These are phyloP conservation scores for Crucibulum laeve DNA, from an alignment of 768 basidiomycete species.

Conservation along the genomic window DNA sequence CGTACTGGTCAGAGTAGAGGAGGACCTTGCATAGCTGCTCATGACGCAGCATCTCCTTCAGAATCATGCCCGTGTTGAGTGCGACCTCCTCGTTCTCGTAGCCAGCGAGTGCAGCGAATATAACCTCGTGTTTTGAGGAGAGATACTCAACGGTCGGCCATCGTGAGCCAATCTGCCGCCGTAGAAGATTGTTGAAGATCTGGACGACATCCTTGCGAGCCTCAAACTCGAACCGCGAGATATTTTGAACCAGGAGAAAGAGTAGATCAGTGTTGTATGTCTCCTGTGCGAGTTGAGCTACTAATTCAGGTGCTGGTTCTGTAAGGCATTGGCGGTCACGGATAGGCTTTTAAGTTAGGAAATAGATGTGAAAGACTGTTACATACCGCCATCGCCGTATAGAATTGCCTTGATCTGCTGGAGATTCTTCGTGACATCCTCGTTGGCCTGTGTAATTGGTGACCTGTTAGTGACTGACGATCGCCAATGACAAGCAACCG, in stretches of 20 bases:
- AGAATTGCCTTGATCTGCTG: slow-evolving; percentile 88
- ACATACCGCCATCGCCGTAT: slow-evolving; percentile 82
- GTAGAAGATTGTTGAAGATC: slow-evolving; percentile 84
- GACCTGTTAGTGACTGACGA: background rate
- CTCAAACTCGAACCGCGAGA: slow-evolving; percentile 91
- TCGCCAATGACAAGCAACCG: background rate
- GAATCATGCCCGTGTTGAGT: slow-evolving; percentile 95
- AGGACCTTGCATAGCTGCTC: slow-evolving; percentile 88
- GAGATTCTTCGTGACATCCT: slow-evolving; percentile 86
- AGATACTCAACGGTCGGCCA: slow-evolving; percentile 98
- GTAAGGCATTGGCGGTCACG: slow-evolving; percentile 7
- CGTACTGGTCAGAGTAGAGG: slow-evolving; percentile 91
- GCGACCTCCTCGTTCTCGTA: slow-evolving; percentile 96
- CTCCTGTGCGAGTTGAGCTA: slow-evolving; percentile 95
- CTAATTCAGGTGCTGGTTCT: slow-evolving; percentile 85
- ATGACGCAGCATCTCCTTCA: slow-evolving; percentile 94
- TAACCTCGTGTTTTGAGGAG: slow-evolving; percentile 62
- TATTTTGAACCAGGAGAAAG: slow-evolving; percentile 72
- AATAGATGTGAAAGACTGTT: slow-evolving; percentile 1
- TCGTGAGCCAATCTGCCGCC: slow-evolving; percentile 89
- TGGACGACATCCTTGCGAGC: slow-evolving; percentile 82
- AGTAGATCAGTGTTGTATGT: slow-evolving; percentile 90
- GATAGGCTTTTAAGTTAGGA: slow-evolving; percentile 3
- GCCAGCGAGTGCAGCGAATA: slow-evolving; percentile 83
- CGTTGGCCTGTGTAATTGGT: slow-evolving; percentile 57